Percentiles rank a stretch among this genome's conserved stretches.
phyloP scores from a whole-genome alignment of 345 rosid genomes.

The Eucalyptus sp. region DNA sequence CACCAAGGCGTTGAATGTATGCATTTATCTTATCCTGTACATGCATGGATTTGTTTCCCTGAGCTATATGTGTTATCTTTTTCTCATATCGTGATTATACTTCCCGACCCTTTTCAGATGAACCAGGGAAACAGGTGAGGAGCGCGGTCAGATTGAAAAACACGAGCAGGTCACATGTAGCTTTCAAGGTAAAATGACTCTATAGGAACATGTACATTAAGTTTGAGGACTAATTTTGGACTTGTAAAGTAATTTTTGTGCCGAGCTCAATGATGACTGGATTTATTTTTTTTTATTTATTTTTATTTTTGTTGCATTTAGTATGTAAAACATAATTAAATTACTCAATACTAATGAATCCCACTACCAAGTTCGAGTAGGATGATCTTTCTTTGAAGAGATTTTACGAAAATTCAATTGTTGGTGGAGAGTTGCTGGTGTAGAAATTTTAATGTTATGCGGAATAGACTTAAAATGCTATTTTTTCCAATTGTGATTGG shows the following conservation, averaged over 20 bases:
- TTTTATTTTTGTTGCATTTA: not conserved
- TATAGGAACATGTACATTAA: not conserved
- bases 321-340: not conserved
- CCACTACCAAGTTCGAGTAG: not conserved
- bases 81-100: not conserved
- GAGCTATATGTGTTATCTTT: not conserved
- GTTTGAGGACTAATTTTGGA: not conserved
- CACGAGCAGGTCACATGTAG: constrained; percentile 81
- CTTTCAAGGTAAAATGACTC: constrained; percentile 58
- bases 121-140: constrained; percentile 81
- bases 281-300: not conserved
- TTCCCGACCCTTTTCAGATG: constrained; percentile 34
- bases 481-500: not conserved
- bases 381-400: not conserved
- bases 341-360: not conserved
- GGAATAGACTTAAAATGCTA: not conserved
- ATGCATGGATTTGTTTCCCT: not conserved
- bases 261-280: not conserved
- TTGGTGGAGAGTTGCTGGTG: not conserved
- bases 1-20: not conserved
- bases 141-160: constrained; percentile 88
- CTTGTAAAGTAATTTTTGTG: not conserved
- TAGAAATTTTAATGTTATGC: not conserved
- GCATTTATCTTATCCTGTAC: not conserved
- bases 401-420: not conserved